Evolutionary conservation across 228 moss, liverwort and hornwort species (phyloP).

Genomic region (Sphagnum magellanicum): DNA sequence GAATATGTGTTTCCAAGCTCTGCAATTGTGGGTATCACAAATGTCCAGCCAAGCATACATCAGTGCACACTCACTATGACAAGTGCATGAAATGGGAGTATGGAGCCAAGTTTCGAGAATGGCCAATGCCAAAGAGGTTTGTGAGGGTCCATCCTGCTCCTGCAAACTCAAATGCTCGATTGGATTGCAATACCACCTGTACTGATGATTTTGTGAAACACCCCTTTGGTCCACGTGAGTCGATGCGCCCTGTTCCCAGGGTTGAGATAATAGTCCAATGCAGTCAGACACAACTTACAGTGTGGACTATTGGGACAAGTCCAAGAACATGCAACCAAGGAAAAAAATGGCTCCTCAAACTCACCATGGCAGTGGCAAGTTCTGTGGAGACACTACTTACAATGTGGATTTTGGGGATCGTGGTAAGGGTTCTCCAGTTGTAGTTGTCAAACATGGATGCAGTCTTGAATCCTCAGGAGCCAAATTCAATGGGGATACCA

Average conservation of each 20-base stretch:
- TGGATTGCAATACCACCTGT: conserved; percentile 70
- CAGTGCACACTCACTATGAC: conserved; percentile 50
- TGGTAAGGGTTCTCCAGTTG: conserved; percentile 8
- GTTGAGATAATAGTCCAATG: conserved; percentile 17
- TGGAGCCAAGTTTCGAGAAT: conserved; percentile 58
- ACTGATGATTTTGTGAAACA: conserved; percentile 64
- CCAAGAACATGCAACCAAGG: conserved; percentile 42
- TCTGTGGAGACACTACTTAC: conserved; percentile 55
- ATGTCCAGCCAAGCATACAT: conserved; percentile 83
- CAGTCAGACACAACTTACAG: conserved; percentile 74
- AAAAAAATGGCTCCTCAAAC: conserved; percentile 13
- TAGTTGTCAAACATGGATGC: conserved; percentile 38
- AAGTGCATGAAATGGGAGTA: conserved; percentile 48
- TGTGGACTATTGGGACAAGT: conserved; percentile 64
- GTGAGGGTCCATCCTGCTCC: conserved; percentile 18
- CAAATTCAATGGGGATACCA: conserved; percentile 59
- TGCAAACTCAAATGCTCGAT: conserved; percentile 10
- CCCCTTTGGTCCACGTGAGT: conserved; percentile 34
- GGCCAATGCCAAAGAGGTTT: conserved; percentile 44
- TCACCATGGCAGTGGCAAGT: conserved; percentile 20
- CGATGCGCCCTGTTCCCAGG: conserved; percentile 23
- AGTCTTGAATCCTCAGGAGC: conserved; percentile 55
- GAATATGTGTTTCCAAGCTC: conserved; percentile 58
- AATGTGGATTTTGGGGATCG: conserved; percentile 57
- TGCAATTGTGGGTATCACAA: conserved; percentile 91